Percentiles rank a stretch among this genome's conserved stretches.
Evolutionary conservation across 208 protist genomes (phyloP).

Genomic region (Phytomonas serpens): DNA sequence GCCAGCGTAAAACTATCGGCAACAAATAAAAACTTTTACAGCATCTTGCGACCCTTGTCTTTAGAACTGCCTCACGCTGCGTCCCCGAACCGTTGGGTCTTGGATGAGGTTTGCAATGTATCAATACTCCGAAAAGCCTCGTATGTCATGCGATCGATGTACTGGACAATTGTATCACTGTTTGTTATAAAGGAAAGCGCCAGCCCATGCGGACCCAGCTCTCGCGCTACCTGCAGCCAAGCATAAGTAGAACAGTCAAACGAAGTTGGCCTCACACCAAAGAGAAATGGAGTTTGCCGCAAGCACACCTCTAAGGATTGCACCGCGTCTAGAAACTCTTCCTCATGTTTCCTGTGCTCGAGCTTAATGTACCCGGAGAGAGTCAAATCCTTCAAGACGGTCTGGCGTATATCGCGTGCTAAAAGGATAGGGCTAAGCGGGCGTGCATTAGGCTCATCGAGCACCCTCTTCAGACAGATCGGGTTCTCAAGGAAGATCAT

Average conservation of each 20-base stretch:
- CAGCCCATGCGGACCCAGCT: slow-evolving; percentile 35
- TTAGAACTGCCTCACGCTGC: not conserved
- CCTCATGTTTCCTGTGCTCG: slow-evolving; percentile 34
- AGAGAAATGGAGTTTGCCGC: slow-evolving; percentile 27
- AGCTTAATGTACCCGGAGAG: slow-evolving; percentile 44
- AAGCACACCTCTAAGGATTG: slow-evolving; percentile 48
- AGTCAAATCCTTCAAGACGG: slow-evolving; percentile 41
- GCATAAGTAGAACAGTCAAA: slow-evolving; percentile 66
- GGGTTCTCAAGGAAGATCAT: slow-evolving; percentile 48
- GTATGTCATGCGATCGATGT: slow-evolving; percentile 38
- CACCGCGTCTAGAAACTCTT: slow-evolving; percentile 53
- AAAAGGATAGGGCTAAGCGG: slow-evolving; percentile 31
- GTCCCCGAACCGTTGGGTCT: slow-evolving; percentile 29
- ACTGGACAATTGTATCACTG: slow-evolving; percentile 32
- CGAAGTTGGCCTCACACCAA: slow-evolving; percentile 40
- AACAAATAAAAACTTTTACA: not conserved
- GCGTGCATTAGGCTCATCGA: slow-evolving; percentile 42
- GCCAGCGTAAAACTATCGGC: not conserved
- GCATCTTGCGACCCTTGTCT: not conserved
- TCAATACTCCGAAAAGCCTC: slow-evolving; percentile 54
- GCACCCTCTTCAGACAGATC: slow-evolving; percentile 43
- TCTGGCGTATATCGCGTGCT: slow-evolving; percentile 39
- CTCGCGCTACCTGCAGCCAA: slow-evolving; percentile 47
- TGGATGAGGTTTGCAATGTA: slow-evolving; percentile 24
- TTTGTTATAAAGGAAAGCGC: slow-evolving; percentile 32